Conservation (phyloP, 768 basidiomycete species). For the Leccinum incarnatum region DNA sequence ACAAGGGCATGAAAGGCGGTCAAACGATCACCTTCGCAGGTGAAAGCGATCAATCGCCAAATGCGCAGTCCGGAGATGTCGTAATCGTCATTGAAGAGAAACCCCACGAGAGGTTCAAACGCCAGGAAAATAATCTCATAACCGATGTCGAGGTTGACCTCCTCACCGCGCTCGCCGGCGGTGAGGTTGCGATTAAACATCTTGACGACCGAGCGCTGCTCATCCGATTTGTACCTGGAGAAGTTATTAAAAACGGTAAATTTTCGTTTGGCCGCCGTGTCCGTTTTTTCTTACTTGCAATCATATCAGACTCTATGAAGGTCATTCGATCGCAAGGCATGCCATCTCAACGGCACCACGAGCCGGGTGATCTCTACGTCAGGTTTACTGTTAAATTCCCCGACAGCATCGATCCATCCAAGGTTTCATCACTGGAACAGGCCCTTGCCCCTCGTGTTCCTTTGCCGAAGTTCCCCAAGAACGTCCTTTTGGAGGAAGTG, state of each 20-base stretch:
- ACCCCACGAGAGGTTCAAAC: conserved; percentile 82
- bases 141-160: conserved; percentile 90
- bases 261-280: conserved; percentile 6
- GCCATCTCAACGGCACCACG: conserved; percentile 98
- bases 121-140: conserved; percentile 84
- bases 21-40: conserved; percentile 87
- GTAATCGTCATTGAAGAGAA: conserved; percentile 94
- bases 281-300: conserved; percentile 1
- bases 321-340: conserved; percentile 94
- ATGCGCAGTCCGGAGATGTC: conserved; percentile 88
- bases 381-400: conserved; percentile 89
- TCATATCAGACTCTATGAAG: conserved; percentile 71
- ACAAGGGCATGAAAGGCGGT: conserved; percentile 96
- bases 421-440: conserved; percentile 72
- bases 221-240: conserved; percentile 82
- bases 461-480: conserved; percentile 65
- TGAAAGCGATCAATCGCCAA: conserved; percentile 91
- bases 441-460: conserved; percentile 80
- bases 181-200: conserved; percentile 86
- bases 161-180: conserved; percentile 90
- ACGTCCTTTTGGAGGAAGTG: conserved; percentile 76
- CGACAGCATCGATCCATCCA: conserved; percentile 63
- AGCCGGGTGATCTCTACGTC: conserved; percentile 90
- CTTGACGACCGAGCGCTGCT: conserved; percentile 89
- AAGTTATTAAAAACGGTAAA: conserved; percentile 91